Conservation (phyloP, 306 rosid genomes). For the Prosopis cineraria region DNA sequence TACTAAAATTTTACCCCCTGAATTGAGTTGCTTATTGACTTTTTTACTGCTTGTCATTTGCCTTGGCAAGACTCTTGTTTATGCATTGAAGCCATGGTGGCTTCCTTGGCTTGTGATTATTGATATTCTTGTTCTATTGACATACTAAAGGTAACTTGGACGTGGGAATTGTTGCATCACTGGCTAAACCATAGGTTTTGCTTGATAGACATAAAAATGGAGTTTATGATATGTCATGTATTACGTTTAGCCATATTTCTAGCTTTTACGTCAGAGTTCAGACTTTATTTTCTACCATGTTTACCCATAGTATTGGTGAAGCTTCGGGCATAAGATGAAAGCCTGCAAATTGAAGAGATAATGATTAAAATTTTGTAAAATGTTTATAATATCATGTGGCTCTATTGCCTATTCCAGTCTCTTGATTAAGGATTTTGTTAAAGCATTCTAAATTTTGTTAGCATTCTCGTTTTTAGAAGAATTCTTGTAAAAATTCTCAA, state of each 20-base stretch:
- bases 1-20: slow-evolving; percentile 4
- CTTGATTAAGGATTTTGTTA: background rate
- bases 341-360: slow-evolving; percentile 7
- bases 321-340: background rate
- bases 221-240: slow-evolving; percentile 25
- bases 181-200: slow-evolving; percentile 9
- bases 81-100: background rate
- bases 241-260: background rate
- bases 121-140: slow-evolving; percentile 18
- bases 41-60: background rate
- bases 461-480: background rate
- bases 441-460: slow-evolving; percentile 1
- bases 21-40: slow-evolving; percentile 1
- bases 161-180: background rate
- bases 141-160: slow-evolving; percentile 4
- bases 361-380: background rate
- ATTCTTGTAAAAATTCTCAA: background rate
- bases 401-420: background rate
- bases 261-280: background rate
- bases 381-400: slow-evolving; percentile 9
- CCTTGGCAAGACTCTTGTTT: background rate
- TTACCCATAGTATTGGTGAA: background rate
- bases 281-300: too few relatives aligned
- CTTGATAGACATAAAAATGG: slow-evolving; percentile 9
- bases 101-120: slow-evolving; percentile 8